Evolutionary conservation across 2,329 filamentous ascomycete genomes (phyloP), one percentile per base, ranked within the genome.

Genomic region (Stemphylium beticola): DNA sequence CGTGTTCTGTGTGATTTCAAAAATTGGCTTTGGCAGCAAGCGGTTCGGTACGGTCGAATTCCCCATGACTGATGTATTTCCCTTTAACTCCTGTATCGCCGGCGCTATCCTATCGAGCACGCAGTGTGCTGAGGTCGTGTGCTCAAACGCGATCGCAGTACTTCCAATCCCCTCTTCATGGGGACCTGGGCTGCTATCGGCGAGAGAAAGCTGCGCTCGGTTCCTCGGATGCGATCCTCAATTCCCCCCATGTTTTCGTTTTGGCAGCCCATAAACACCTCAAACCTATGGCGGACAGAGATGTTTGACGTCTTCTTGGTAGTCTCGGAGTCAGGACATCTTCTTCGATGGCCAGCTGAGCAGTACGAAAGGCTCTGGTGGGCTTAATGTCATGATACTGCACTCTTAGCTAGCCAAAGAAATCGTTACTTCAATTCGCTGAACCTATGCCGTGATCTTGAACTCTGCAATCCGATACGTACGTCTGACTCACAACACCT

Each of bases 1-100:
- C 72, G 69, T 69, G 67, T 75, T 63, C 57, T 68, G 50, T 57
- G 62, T 73, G 63, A 69, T 69, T 72, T 74, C 67, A 65, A 73
- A 74, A 75, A 74, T 73, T 72, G 70, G 71, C 66, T 73, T 73
- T 72, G 65, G 66, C 67, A 73, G 72, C 72, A 68, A 75, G 72
- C 72, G 72, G 72, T 61, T 72, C 69, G 68, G 73, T 55, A 72
- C 69, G 63, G 67, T 67, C 63, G 62, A 66, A 69, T 74, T 72
- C 68, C 72, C 71, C 68, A 74, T 73, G 72, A 75, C 64, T 75
- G 68, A 75, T 74, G 71, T 73, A 66, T 73, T 74, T 73, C 66
- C 66, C 68, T 69, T 69, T 68, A 56, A 44, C 63, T 61, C 55
- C 62, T 62, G 61, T 61, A 63, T 56, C 55, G 51, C 66, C 63